phyloP scores from a whole-genome alignment of 2,329 filamentous ascomycete genomes.

The Ramularia endophylla region DNA sequence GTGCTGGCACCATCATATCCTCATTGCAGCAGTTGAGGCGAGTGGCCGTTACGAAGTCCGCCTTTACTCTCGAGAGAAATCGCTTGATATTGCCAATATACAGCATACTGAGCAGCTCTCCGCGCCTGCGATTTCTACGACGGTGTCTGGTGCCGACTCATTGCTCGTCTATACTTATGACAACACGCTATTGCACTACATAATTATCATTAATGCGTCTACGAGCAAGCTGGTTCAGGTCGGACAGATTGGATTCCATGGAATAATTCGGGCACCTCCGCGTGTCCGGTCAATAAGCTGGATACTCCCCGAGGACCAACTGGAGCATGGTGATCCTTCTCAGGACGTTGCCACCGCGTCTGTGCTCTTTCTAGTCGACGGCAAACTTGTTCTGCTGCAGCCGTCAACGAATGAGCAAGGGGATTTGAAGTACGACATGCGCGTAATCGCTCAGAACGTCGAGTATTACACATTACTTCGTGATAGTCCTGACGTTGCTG shows the following conservation, averaged over 20 bases:
- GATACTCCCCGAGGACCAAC: constrained; percentile 86
- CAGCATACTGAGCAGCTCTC: constrained; percentile 73
- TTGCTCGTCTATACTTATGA: constrained; percentile 95
- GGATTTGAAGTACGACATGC: constrained; percentile 96
- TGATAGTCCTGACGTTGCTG: constrained; percentile 54
- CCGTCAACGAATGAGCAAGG: constrained; percentile 77
- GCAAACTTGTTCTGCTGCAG: constrained; percentile 87
- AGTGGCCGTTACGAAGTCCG: constrained; percentile 72
- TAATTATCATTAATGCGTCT: constrained; percentile 67
- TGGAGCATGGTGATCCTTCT: constrained; percentile 87
- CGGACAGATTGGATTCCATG: constrained; percentile 96
- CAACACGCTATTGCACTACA: constrained; percentile 90
- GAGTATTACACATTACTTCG: constrained; percentile 93
- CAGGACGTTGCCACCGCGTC: constrained; percentile 92
- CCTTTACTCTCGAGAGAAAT: constrained; percentile 83
- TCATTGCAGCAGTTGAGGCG: constrained; percentile 88
- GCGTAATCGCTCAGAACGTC: constrained; percentile 89
- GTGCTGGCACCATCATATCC: constrained; percentile 97
- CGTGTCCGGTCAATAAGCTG: constrained; percentile 90
- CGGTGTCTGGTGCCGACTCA: constrained; percentile 87
- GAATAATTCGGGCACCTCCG: constrained; percentile 88
- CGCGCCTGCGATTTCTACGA: constrained; percentile 82
- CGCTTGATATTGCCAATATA: constrained; percentile 65
- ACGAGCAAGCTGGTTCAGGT: constrained; percentile 74
- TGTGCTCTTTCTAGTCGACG: constrained; percentile 93